Conservation (phyloP, 805 yeast genomes). For the Candida germanica region DNA sequence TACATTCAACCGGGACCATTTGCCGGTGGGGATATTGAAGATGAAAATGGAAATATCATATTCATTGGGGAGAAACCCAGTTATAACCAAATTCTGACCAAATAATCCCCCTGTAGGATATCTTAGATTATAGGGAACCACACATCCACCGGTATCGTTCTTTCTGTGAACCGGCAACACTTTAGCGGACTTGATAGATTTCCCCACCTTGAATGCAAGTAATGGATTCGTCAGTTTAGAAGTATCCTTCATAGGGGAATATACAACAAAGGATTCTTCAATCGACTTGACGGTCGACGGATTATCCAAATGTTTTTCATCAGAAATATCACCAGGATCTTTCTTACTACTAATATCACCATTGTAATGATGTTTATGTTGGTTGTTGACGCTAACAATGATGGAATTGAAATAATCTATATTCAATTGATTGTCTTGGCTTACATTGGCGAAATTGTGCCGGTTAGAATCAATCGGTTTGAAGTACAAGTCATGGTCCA, state of each 20-base stretch:
- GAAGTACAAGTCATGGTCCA: background rate
- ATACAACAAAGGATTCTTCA: slow-evolving; percentile 26
- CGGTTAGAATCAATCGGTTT: background rate
- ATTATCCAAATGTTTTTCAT: background rate
- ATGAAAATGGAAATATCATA: slow-evolving; percentile 47
- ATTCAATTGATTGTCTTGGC: slow-evolving; percentile 19
- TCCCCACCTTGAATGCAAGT: slow-evolving; percentile 33
- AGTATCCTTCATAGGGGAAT: slow-evolving; percentile 25
- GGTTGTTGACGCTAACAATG: slow-evolving; percentile 28
- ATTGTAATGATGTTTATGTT: slow-evolving; percentile 9
- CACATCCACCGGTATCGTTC: slow-evolving; percentile 13
- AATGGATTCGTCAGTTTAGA: slow-evolving; percentile 25
- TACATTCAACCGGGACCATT: slow-evolving; percentile 63
- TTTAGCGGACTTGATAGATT: slow-evolving; percentile 28
- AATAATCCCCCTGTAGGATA: slow-evolving; percentile 62
- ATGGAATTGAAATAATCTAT: slow-evolving; percentile 33
- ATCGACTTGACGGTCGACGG: background rate
- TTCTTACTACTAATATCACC: background rate
- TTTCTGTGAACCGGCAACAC: slow-evolving; percentile 30
- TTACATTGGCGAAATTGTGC: slow-evolving; percentile 12
- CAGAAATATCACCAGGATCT: background rate
- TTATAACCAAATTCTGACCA: slow-evolving; percentile 61
- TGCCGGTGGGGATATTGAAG: slow-evolving; percentile 51
- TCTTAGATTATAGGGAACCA: slow-evolving; percentile 46
- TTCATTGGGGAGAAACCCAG: slow-evolving; percentile 54